Evolutionary conservation across 306 rosid genomes (phyloP), one percentile per base, ranked within the genome.

Genomic region (Oxytropis ochrocephala): DNA sequence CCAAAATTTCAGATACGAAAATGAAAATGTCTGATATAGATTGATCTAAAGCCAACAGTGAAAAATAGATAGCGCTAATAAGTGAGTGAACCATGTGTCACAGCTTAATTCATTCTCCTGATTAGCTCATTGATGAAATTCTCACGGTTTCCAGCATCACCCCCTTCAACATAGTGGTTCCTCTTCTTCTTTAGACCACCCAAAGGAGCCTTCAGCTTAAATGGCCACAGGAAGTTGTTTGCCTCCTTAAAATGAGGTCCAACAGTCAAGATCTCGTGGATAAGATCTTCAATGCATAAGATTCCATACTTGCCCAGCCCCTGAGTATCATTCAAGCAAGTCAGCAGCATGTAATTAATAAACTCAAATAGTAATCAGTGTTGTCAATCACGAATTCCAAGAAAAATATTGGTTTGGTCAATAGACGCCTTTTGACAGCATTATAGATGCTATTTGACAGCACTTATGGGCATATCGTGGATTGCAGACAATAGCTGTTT

Each of bases 161-260:
- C 98, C 2, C 98, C 98, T 58, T 87, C 98, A 8, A 92, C 98
- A 39, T 92, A 92, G 68, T 92, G 96, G 85, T 92, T 92, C 66
- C 98, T 81, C 89, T 92, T 92, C 80, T 92, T 92, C 81, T 92
- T 80, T 29, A 92, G 76, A 14, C 98, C 98, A 39, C 98, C 92
- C 88, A 89, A 54, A 5, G 98, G 98, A 4, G 98, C 98, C 89
- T 85, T 92, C 13, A 92, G 95, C 87, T 92, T 89, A 55, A 92
- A 89, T 36, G 98, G 96, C 96, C 98, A 92, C 2, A 92, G 87
- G 76, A 86, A 90, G 83, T 90, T 92, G 75, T 90, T 90, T 44
- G 98, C 95, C 78, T 89, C 91, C 91, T 81, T 92, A 11, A 92
- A 92, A 61, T 92, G 96, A 5, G 96, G 95, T n/a, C 96, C 98